Evolutionary conservation across 2,329 filamentous ascomycete genomes (phyloP).

Genomic region (Aureobasidium leucospermi): DNA sequence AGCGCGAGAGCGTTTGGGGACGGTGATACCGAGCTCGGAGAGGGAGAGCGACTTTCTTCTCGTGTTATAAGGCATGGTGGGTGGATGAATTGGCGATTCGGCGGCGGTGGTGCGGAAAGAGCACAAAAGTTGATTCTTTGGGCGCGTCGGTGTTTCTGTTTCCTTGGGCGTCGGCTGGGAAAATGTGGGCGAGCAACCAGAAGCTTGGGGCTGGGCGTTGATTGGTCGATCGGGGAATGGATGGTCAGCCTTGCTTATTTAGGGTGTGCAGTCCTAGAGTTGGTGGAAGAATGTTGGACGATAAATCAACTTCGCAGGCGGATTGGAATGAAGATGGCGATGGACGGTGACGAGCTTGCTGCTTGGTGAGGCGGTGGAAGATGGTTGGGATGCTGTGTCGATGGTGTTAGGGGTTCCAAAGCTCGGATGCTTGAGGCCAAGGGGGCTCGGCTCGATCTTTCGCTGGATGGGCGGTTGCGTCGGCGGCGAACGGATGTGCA

Average conservation of each 20-base stretch:
- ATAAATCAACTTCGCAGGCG: background rate
- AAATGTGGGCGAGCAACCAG: constrained; percentile 11
- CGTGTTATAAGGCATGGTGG: constrained; percentile 86
- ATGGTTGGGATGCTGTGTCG: constrained; percentile 9
- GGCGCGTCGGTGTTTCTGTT: constrained; percentile 10
- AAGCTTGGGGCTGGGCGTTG: constrained; percentile 4
- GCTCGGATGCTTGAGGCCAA: constrained; percentile 6
- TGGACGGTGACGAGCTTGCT: background rate
- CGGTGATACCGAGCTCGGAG: constrained; percentile 84
- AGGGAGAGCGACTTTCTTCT: constrained; percentile 92
- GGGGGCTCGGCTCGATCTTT: background rate
- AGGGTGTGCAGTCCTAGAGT: background rate
- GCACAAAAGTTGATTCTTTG: constrained; percentile 7
- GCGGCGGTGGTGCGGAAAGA: background rate
- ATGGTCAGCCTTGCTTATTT: constrained; percentile 13
- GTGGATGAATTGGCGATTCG: background rate
- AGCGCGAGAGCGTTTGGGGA: constrained; percentile 49
- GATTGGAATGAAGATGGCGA: background rate
- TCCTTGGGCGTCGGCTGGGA: constrained; percentile 6
- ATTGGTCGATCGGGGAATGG: constrained; percentile 12
- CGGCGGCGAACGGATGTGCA: constrained; percentile 13
- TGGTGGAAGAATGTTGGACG: constrained; percentile 3
- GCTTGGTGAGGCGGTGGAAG: constrained; percentile 5
- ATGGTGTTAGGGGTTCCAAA: constrained; percentile 11
- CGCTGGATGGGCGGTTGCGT: constrained; percentile 2